Percentiles rank a stretch among this genome's conserved stretches.
Evolutionary conservation across 2,329 filamentous ascomycete species (phyloP).

Genomic region (Fusarium circinatum): DNA sequence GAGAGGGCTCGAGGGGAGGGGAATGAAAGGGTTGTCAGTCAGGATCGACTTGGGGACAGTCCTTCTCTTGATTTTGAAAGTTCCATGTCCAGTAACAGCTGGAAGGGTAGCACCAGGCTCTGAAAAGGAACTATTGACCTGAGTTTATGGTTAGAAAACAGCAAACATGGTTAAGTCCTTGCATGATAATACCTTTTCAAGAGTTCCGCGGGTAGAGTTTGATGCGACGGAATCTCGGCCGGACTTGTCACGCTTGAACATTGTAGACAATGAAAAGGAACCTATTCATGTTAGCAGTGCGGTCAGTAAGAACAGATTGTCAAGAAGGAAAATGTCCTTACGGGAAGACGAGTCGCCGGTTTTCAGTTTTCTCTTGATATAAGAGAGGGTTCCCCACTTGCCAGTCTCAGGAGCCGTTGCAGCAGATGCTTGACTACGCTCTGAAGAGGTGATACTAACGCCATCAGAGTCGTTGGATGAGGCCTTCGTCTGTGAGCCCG

Average conservation of each 20-base stretch:
- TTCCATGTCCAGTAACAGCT: neutral
- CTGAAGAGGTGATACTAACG: neutral
- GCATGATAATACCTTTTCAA: neutral
- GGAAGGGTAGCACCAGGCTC: neutral
- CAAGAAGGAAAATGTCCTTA: neutral
- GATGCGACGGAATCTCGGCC: neutral
- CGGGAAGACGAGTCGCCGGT: neutral
- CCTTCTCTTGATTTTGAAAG: neutral
- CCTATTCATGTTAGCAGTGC: neutral
- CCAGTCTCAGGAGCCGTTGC: neutral
- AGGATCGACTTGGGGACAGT: neutral
- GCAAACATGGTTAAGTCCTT: too few species aligned
- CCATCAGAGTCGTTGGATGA: neutral
- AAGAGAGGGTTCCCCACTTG: neutral
- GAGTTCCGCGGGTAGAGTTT: neutral
- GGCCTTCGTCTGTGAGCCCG: neutral
- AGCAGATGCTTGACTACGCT: neutral
- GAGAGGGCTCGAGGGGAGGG: neutral
- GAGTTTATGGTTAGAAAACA: neutral
- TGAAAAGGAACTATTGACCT: neutral
- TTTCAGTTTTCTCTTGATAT: neutral
- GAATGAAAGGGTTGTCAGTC: neutral
- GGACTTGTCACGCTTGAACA: neutral
- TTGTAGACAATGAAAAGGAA: slow-evolving; percentile 10
- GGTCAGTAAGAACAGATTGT: neutral